Conservation (phyloP, 2,329 filamentous ascomycete genomes). For the Elsinoe batatas region DNA sequence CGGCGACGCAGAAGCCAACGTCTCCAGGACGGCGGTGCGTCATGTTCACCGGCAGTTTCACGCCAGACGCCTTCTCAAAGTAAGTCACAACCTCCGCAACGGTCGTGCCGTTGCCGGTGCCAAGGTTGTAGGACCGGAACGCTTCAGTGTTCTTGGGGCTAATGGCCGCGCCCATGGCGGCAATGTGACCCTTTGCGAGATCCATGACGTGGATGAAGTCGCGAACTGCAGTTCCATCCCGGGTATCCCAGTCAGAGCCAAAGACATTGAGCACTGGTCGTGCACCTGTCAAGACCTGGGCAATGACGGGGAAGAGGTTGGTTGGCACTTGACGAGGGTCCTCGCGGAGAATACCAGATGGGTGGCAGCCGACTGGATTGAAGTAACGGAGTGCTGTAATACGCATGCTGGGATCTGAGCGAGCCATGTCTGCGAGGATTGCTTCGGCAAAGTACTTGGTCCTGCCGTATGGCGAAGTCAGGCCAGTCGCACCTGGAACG, state of each 20-base stretch:
- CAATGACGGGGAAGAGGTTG: conserved; percentile 56
- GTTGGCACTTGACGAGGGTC: conserved; percentile 52
- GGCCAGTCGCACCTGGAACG: conserved; percentile 41
- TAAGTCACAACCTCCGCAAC: conserved; percentile 34
- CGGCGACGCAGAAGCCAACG: conserved; percentile 33
- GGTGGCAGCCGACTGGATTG: conserved; percentile 57
- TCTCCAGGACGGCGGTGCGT: conserved; percentile 33
- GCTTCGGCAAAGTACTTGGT: conserved; percentile 61
- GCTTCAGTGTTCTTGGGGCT: conserved; percentile 24
- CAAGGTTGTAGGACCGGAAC: conserved; percentile 33
- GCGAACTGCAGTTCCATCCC: conserved; percentile 55
- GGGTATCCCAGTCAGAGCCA: conserved; percentile 55
- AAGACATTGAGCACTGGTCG: conserved; percentile 49
- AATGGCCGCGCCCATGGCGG: conserved; percentile 39
- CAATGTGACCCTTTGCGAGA: conserved; percentile 54
- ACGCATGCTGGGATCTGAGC: conserved; percentile 51
- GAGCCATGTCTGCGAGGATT: conserved; percentile 52
- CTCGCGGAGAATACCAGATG: conserved; percentile 54
- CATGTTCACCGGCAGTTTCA: conserved; percentile 28
- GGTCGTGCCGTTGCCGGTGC: conserved; percentile 33
- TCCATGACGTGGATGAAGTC: conserved; percentile 61
- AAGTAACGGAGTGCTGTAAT: conserved; percentile 58
- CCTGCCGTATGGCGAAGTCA: conserved; percentile 56
- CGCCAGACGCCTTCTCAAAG: conserved; percentile 29
- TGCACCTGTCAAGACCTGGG: conserved; percentile 49